Evolutionary conservation across 345 rosid genomes (phyloP).

Genomic region (Salix udensis): DNA sequence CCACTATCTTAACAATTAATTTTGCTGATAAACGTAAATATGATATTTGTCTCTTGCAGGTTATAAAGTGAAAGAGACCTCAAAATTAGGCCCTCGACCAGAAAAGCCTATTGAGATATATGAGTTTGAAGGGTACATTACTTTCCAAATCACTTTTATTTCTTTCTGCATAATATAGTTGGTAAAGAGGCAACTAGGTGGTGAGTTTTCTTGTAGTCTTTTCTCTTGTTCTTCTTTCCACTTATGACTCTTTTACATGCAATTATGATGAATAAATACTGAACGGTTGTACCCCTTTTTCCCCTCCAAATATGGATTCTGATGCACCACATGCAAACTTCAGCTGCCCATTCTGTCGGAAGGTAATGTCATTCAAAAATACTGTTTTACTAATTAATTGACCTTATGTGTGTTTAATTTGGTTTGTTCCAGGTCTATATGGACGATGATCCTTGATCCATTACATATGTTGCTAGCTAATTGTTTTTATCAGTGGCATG

Average conservation of each 20-base stretch:
- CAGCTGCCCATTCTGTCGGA: constrained; percentile 97
- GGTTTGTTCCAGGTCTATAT: background rate
- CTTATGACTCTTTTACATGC: background rate
- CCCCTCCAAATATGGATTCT: constrained; percentile 20
- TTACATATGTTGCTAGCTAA: background rate
- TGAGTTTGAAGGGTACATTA: constrained; percentile 78
- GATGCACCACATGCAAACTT: constrained; percentile 28
- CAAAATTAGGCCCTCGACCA: constrained; percentile 85
- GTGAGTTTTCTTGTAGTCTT: background rate
- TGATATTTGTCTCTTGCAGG: constrained; percentile 37
- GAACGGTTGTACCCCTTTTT: constrained; percentile 13
- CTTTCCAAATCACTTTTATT: background rate
- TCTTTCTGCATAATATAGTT: background rate
- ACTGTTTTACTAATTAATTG: background rate
- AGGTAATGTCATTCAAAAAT: constrained; percentile 45
- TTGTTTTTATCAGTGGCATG: background rate
- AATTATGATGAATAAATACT: constrained; percentile 16
- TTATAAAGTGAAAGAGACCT: constrained; percentile 61
- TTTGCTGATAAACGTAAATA: background rate
- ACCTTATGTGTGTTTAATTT: background rate
- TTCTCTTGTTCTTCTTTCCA: background rate
- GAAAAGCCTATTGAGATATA: constrained; percentile 88
- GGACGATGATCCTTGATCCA: background rate
- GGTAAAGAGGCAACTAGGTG: background rate
- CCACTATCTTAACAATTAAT: background rate